Evolutionary conservation across 2,329 filamentous ascomycete genomes (phyloP).

Genomic region (Diaporthe citri): DNA sequence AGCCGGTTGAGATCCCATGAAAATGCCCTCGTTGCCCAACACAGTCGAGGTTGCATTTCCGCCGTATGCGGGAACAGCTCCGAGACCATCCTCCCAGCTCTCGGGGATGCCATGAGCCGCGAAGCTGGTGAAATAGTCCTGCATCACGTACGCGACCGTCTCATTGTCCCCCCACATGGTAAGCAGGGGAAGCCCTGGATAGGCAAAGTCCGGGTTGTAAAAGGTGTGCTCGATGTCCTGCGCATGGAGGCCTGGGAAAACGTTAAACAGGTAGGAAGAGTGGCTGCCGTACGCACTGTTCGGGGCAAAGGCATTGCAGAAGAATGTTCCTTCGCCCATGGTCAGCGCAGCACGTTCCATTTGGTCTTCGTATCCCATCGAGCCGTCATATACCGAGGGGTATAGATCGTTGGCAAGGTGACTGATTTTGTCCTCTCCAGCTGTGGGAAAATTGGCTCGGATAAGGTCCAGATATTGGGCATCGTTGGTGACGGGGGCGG

Average conservation of each 20-base stretch:
- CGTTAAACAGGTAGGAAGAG: background rate
- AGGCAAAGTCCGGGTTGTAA: background rate
- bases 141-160: background rate
- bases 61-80: background rate
- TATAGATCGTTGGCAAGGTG: background rate
- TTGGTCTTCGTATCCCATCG: background rate
- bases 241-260: conserved; percentile 5
- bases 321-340: background rate
- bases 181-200: background rate
- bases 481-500: background rate
- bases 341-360: background rate
- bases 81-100: background rate
- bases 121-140: conserved; percentile 10
- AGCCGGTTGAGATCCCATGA: background rate
- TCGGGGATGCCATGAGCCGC: background rate
- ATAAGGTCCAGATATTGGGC: background rate
- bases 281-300: background rate
- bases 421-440: too few species aligned
- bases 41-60: background rate
- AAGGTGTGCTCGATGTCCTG: background rate
- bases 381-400: background rate
- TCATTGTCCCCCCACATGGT: background rate
- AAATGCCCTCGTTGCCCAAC: background rate
- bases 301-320: background rate
- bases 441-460: background rate